Base-by-base conservation (phyloP, 345 rosid genomes). In the Salix brachista region DNA sequence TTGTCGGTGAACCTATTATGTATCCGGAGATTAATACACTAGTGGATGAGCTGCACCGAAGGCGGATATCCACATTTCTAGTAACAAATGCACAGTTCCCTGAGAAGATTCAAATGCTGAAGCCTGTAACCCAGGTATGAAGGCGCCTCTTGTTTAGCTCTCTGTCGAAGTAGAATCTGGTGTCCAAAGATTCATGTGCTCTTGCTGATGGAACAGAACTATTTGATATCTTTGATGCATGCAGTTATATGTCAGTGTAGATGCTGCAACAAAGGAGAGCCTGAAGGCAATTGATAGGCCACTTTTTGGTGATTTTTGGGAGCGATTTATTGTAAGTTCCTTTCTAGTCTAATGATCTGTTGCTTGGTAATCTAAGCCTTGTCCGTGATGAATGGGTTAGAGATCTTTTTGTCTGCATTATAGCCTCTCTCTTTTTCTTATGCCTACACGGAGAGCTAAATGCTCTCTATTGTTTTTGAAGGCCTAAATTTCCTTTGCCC, bases 21-120 rank as follows among this genome's bases (percentile, higher is more conserved):
- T 96, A 93, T 83, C 98, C 98, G 8, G 96, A 92, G 84, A 96
- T 93, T 78, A 96, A 92, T 78, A 78, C 84, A 41, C 94, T 96
- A 80, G 93, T 96, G 72, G 92, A 93, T 85, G 99, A 96, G 83
- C 90, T 96, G 81, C 99, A 93, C 71, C 77, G 77, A 75, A 92
- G 89, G 81, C 88, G 85, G 67, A 96, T 96, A 78, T 93, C 98
- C 62, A 93, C 98, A 30, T 92, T 96, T 88, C 90, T 92, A 32
- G 99, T 96, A 54, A 96, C 97, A 66, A 96, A 96, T 96, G 98
- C 97, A 26, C 99, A 96, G 80, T 96, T 93, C 79, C 99, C 98
- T 13, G 98, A 93, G 56, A 96, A 90, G 87, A 92, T 96, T 70
- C 83, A 87, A 87, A 79, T 67, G 82, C 83, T 96, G 86, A 93